Base-by-base conservation (phyloP, 202 grass and related monocot genomes). In the Brachypodium distachyon region DNA sequence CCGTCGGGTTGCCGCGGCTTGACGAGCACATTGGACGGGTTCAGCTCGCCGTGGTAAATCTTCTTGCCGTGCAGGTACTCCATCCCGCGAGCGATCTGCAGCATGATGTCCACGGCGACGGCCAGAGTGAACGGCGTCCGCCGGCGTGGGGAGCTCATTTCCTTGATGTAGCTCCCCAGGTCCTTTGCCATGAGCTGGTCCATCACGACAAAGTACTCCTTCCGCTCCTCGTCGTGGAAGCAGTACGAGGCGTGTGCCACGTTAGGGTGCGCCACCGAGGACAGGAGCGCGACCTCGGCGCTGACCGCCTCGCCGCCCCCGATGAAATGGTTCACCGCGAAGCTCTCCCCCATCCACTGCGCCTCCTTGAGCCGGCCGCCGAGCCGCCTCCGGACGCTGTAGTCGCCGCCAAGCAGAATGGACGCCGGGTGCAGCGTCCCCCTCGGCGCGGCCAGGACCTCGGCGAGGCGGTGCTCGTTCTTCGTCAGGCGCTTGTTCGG, bases 21-120 rank as follows among this genome's bases (percentile, higher is more conserved):
- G 32, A 93, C 86, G 23, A 97, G 77, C 77, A 97, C 76, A 28
- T 93, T 93, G n/a, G 81, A 84, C 9, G 88, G 94, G 70, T 82
- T 97, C 23, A 97, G 79, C 46, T 90, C 84, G 43, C 91, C 94
- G 31, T 97, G 94, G 72, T 63, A 90, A 16, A 97, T 86, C 18
- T 85, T 85, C 17, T 83, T 87, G 10, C 86, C 64, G 67, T 97
- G 94, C 22, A 93, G 83, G 68, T 93, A 82, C 76, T 93, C 88
- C 94, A 97, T 93, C 54, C 91, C 94, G 19, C 88, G 85, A 2
- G 91, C 88, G 38, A 97, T 90, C 83, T 97, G 94, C 61, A 97
- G 86, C 91, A 93, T 97, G 61, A 89, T 79, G 70, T 97, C 91
- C 11, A 91, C 88, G 4, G 94, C 71, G 31, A 93, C 91, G 39